Conservation (phyloP, 2,329 filamentous ascomycete genomes). For the Monosporascus sp. region DNA sequence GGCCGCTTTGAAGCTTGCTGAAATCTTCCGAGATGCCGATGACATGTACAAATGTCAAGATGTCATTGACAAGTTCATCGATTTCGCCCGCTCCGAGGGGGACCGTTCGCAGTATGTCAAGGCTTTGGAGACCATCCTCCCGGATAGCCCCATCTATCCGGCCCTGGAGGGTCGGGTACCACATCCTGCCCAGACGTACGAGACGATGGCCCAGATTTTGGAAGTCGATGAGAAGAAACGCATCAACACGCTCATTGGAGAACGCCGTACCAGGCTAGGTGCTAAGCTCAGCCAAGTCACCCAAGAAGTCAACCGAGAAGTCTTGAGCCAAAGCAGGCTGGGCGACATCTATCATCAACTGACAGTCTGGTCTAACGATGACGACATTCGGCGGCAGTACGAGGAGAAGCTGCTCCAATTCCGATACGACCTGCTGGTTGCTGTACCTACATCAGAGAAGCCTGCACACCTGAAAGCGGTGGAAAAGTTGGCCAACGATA, state of each 20-base stretch:
- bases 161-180: constrained; percentile 80
- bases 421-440: constrained; percentile 71
- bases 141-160: constrained; percentile 73
- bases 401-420: constrained; percentile 86
- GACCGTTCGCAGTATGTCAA: constrained; percentile 68
- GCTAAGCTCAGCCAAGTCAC: constrained; percentile 81
- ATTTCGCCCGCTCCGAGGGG: constrained; percentile 68
- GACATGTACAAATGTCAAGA: constrained; percentile 59
- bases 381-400: constrained; percentile 74
- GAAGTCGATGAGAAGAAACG: constrained; percentile 83
- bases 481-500: constrained; percentile 73
- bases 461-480: constrained; percentile 65
- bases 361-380: constrained; percentile 86
- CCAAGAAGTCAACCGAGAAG: constrained; percentile 78
- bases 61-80: constrained; percentile 73
- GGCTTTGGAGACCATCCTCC: constrained; percentile 71
- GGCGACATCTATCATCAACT: constrained; percentile 75
- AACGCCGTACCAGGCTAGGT: constrained; percentile 81
- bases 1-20: constrained; percentile 67
- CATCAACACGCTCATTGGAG: constrained; percentile 85
- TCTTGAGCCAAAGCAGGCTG: constrained; percentile 70
- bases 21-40: constrained; percentile 64
- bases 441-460: constrained; percentile 63
- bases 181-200: constrained; percentile 74
- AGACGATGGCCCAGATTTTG: constrained; percentile 73